Base-by-base conservation (phyloP, 805 yeast genomes). In the Phaffomyces opuntiae region DNA sequence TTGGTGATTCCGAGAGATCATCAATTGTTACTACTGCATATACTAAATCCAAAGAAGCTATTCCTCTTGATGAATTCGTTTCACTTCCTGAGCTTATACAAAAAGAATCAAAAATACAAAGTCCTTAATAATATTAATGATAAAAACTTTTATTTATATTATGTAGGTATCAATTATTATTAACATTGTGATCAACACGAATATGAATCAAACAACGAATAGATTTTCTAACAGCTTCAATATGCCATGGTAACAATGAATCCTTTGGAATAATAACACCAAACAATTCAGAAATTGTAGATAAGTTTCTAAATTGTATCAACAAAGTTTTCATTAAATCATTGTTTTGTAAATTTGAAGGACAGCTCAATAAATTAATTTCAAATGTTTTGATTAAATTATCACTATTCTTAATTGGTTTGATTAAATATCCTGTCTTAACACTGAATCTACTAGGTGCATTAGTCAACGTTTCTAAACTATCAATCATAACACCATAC, bases 371-470 rank as follows among this genome's bases (percentile, higher is more conserved):
- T 31, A 86, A 65, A 51, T 80, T 83, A 7, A 83, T 76, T 54
- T 85, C 93, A 49, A 80, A 74, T 5, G 75, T 59, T 12, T 64
- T 59, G 38, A 69, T 45, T 6, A 53, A 50, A 27, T 66, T 56
- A 31, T 63, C 55, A 29, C 54, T 53, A 40, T 61, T 45, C 11
- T 43, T 38, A 24, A 60, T 43, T 32, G 70, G 70, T 47, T 75
- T 80, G 8, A 82, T 55, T 44, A 86, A 61, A 49, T 80, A 84
- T 0, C 93, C 93, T 1, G 87, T 78, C 50, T 79, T 78, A 55
- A 83, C 75, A 3, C 90, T 84, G 43, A 82, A 68, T 42, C 90
- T 68, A 21, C 81, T 79, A 9, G 86, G 84, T 17, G 87, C 81
- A 53, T 81, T 83, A 36, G 85, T 75, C 17, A 86, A 65, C 3